These are phyloP conservation scores for Telopea speciosissima DNA, from an alignment of 177 flowering plant genomes.

Conservation along the genomic window DNA sequence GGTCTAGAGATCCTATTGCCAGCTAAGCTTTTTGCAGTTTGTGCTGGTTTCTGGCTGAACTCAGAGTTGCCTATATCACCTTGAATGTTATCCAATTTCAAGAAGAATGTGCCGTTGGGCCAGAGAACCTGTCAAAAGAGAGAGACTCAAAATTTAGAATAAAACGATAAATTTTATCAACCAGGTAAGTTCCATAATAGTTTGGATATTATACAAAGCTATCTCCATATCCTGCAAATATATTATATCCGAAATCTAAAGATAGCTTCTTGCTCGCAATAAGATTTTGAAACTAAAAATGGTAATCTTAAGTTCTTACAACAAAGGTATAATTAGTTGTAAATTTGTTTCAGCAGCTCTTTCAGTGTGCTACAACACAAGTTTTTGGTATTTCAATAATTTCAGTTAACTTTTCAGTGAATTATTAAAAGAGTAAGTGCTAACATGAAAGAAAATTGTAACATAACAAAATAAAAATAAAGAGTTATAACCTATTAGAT, in stretches of 20 bases:
- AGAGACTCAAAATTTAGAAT: neutral
- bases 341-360: too few relatives aligned
- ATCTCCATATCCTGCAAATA: neutral
- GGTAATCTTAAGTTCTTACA: neutral
- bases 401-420: too few relatives aligned
- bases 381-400: too few relatives aligned
- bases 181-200: neutral
- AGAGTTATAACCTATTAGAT: too few relatives aligned
- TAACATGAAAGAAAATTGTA: too few relatives aligned
- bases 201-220: neutral
- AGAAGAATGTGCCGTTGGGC: slow-evolving; percentile 86
- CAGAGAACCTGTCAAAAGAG: slow-evolving; percentile 62
- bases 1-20: slow-evolving; percentile 32
- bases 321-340: neutral
- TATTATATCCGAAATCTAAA: neutral
- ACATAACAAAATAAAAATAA: too few relatives aligned
- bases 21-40: slow-evolving; percentile 20
- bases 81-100: slow-evolving; percentile 26
- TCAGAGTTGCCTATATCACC: slow-evolving; percentile 19
- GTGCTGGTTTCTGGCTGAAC: slow-evolving; percentile 19
- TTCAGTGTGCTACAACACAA: too few relatives aligned
- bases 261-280: neutral
- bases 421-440: too few relatives aligned
- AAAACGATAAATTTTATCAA: neutral
- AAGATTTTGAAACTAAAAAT: neutral